Conservation (phyloP, 2,329 filamentous ascomycete species). For the Botrytis aclada region DNA sequence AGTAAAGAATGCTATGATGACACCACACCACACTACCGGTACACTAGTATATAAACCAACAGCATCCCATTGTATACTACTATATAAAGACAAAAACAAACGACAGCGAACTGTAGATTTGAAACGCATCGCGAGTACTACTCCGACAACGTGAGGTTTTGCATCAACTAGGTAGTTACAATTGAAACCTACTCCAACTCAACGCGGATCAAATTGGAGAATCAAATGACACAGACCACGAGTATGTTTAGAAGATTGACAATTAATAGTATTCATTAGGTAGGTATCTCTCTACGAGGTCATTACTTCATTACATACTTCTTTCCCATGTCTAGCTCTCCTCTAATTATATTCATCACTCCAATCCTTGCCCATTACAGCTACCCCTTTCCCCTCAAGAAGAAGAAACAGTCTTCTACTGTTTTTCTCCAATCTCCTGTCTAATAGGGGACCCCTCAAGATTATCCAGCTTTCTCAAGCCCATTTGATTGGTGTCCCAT, state of each 20-base stretch:
- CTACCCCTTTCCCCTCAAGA: too few species aligned
- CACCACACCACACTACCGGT: neutral
- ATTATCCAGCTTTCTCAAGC: constrained; percentile 35
- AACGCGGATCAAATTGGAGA: neutral
- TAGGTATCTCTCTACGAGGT: neutral
- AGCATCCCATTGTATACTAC: too few species aligned
- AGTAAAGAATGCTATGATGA: accelerated
- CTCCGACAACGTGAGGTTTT: neutral
- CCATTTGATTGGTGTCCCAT: constrained; percentile 66
- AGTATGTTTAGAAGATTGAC: too few species aligned
- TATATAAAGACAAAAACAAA: too few species aligned
- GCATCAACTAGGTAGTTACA: neutral
- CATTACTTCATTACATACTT: constrained; percentile 4
- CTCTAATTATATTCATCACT: neutral
- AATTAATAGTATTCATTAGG: neutral
- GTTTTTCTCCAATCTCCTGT: constrained; percentile 4
- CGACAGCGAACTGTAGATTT: neutral
- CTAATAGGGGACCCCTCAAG: constrained; percentile 14
- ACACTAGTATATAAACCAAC: too few species aligned
- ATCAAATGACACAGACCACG: neutral
- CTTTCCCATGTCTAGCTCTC: neutral
- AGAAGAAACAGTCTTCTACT: neutral
- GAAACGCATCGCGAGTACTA: neutral
- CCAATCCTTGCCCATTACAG: too few species aligned
- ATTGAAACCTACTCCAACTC: neutral